Evolutionary conservation across 148 eudicot genomes (phyloP).

Genomic region (Linanthus parryae): DNA sequence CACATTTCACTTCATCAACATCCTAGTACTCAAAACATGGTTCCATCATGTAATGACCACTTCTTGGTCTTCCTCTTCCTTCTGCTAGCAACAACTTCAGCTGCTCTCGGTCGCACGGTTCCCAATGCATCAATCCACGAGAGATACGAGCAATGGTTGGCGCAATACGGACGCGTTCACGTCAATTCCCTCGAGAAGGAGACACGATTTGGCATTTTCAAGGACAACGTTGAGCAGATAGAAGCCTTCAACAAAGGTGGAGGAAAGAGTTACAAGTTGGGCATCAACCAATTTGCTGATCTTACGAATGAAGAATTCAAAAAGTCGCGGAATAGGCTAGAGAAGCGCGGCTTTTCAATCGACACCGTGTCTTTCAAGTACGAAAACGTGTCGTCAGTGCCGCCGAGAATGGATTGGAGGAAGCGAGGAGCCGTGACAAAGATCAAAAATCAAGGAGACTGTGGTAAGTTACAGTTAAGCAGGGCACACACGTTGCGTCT

Average conservation of each 20-base stretch:
- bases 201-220: neutral
- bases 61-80: too few relatives aligned
- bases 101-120: neutral
- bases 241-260: neutral
- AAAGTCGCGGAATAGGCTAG: too few relatives aligned
- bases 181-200: neutral
- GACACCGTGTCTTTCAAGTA: slow-evolving; percentile 2
- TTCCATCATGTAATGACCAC: too few relatives aligned
- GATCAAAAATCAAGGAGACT: slow-evolving; percentile 16
- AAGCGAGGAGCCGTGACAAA: slow-evolving; percentile 15
- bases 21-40: too few relatives aligned
- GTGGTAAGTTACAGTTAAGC: slow-evolving; percentile 13
- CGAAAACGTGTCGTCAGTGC: slow-evolving; percentile 10
- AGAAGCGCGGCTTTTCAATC: neutral
- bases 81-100: too few relatives aligned
- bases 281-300: too few relatives aligned
- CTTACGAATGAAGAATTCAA: too few relatives aligned
- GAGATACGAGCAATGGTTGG: slow-evolving; percentile 2
- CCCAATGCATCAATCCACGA: neutral
- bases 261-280: too few relatives aligned
- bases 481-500: neutral
- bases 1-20: too few relatives aligned
- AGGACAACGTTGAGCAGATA: neutral
- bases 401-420: slow-evolving; percentile 12
- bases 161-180: neutral